These are phyloP conservation scores for Zopfia rhizophila DNA, from an alignment of 2,329 filamentous ascomycete species.

Conservation along the genomic window DNA sequence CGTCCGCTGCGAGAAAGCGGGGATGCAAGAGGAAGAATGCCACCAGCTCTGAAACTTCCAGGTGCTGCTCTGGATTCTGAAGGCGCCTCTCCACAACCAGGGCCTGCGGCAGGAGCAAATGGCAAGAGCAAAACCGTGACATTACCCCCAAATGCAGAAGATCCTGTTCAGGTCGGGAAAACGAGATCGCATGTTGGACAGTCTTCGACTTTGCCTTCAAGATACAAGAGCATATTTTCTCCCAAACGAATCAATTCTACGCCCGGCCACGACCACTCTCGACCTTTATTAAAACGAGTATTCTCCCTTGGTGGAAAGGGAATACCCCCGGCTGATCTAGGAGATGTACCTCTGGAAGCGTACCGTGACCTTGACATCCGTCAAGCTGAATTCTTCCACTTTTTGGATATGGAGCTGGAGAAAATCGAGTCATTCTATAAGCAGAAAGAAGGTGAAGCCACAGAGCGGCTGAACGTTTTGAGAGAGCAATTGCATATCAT, in stretches of 20 bases:
- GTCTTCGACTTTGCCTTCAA: conserved; percentile 38
- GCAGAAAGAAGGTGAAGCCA: conserved; percentile 86
- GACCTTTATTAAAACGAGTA: conserved; percentile 52
- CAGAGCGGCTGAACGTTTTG: conserved; percentile 74
- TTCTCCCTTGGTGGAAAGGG: conserved; percentile 55
- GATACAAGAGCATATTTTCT: conserved; percentile 51
- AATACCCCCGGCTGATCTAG: conserved; percentile 46
- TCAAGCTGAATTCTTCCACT: conserved; percentile 87
- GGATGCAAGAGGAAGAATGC: conserved; percentile 43
- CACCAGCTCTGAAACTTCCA: conserved; percentile 68
- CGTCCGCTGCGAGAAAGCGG: conserved; percentile 17
- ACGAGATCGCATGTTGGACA: conserved; percentile 46
- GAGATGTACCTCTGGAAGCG: conserved; percentile 64
- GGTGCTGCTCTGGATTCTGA: conserved; percentile 67
- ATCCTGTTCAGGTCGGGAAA: conserved; percentile 58
- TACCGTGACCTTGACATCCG: conserved; percentile 74
- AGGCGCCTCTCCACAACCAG: conserved; percentile 25
- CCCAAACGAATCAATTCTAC: conserved; percentile 55
- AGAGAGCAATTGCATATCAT: conserved; percentile 92
- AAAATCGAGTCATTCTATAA: conserved; percentile 94
- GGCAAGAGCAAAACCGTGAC: conserved; percentile 30
- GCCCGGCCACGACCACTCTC: conserved; percentile 39
- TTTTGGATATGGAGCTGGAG: conserved; percentile 83
- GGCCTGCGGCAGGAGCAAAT: conserved; percentile 17
- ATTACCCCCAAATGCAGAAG: conserved; percentile 32